A percentile compares a stretch with the other conserved stretches of the same genome.
Evolutionary conservation across 1,284 basidiomycete genomes (phyloP).

Genomic region (Cryptococcus depauperatus): DNA sequence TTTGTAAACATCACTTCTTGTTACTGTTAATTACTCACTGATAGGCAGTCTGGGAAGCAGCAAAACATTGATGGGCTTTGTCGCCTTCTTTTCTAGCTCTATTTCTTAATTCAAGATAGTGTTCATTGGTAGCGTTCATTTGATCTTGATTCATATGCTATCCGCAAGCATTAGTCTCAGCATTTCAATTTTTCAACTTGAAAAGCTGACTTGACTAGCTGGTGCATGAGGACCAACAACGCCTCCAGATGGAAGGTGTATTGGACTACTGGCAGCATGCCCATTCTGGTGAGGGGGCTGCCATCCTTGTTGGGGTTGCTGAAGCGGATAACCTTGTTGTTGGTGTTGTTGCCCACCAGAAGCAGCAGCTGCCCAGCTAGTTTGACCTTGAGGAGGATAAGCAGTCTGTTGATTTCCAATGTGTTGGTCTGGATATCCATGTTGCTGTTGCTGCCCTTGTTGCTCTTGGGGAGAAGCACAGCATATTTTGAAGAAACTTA

Average conservation of each 20-base stretch:
- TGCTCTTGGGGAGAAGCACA: conserved; percentile 11
- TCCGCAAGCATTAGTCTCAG: background rate
- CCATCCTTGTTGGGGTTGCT: conserved; percentile 26
- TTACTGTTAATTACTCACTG: conserved; percentile 50
- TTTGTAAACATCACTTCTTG: conserved; percentile 57
- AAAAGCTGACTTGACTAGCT: conserved; percentile 23
- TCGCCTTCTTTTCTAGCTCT: conserved; percentile 63
- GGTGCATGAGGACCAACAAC: conserved; percentile 46
- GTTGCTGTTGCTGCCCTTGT: conserved; percentile 11
- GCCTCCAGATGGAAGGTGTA: conserved; percentile 20
- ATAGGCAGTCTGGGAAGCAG: conserved; percentile 38
- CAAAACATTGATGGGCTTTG: conserved; percentile 44
- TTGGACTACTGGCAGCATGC: conserved; percentile 13
- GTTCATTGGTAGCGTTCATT: conserved; percentile 48
- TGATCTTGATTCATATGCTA: conserved; percentile 51
- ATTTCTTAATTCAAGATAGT: conserved; percentile 62
- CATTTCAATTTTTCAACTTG: background rate
- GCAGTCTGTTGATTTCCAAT: conserved; percentile 13
- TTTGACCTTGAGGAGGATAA: conserved; percentile 14
- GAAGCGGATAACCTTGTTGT: conserved; percentile 18
- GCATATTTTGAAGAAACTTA: conserved; percentile 9
- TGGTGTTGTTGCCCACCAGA: conserved; percentile 10
- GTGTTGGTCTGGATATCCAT: conserved; percentile 10
- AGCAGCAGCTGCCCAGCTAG: conserved; percentile 9
- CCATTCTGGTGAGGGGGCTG: conserved; percentile 18